Conservation (phyloP, 2,329 filamentous ascomycete genomes). For the Reticulascus tulasneorum region DNA sequence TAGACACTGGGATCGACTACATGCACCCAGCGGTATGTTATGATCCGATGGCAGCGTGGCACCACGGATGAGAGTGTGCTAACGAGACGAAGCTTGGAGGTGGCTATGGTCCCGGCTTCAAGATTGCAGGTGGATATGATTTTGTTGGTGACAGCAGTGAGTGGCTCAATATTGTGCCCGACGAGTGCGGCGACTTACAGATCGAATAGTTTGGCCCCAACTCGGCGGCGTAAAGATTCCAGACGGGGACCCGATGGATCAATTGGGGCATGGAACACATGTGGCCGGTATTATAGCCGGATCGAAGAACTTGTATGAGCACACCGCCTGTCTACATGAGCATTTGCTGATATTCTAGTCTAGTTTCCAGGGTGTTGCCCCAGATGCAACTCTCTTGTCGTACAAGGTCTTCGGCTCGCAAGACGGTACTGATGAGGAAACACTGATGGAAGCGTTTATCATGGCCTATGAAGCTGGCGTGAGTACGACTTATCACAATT, state of each 20-base stretch:
- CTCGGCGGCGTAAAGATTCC: slow-evolving; percentile 14
- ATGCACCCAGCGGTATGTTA: slow-evolving; percentile 8
- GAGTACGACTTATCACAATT: not conserved
- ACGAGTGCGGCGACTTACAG: not conserved
- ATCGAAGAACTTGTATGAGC: slow-evolving; percentile 5
- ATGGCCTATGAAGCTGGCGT: slow-evolving; percentile 17
- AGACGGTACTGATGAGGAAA: slow-evolving; percentile 3
- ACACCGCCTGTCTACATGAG: not conserved
- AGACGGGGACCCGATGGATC: slow-evolving; percentile 27
- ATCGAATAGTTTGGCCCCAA: not conserved
- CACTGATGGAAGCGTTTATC: slow-evolving; percentile 20
- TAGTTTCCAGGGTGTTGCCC: slow-evolving; percentile 16
- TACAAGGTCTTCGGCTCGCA: slow-evolving; percentile 21
- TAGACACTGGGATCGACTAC: slow-evolving; percentile 8
- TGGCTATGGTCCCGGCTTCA: slow-evolving; percentile 9
- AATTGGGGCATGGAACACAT: slow-evolving; percentile 31
- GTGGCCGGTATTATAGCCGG: slow-evolving; percentile 21
- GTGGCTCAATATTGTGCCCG: slow-evolving; percentile 12
- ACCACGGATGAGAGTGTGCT: not conserved
- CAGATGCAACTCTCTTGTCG: slow-evolving; percentile 19
- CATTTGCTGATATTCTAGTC: not conserved
- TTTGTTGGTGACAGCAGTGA: slow-evolving; percentile 9
- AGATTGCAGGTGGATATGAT: slow-evolving; percentile 10
- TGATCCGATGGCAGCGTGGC: not conserved
- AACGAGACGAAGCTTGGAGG: slow-evolving; percentile 2